phyloP scores from a whole-genome alignment of 106 monocot genomes.

The Alisma plantagoaquatica region DNA sequence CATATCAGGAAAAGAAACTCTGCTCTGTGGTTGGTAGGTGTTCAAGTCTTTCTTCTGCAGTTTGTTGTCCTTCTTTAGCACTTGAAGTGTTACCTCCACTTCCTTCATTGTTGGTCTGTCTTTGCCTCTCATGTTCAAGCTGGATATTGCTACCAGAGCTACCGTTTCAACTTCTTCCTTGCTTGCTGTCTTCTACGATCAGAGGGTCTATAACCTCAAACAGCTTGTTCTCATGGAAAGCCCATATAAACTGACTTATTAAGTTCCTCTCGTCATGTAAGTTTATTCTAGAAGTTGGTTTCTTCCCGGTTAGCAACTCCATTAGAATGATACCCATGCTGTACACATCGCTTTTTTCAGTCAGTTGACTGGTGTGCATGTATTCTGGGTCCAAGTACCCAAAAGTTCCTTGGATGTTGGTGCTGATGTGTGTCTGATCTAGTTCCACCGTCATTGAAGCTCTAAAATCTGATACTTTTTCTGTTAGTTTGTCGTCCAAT shows the following conservation, averaged over 20 bases:
- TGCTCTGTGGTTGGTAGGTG: too few relatives aligned
- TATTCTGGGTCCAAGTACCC: constrained; percentile 7
- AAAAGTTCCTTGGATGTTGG: background rate
- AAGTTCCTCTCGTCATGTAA: background rate
- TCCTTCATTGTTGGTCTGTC: constrained; percentile 1
- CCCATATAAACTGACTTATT: background rate
- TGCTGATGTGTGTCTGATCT: background rate
- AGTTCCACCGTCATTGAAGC: constrained; percentile 9
- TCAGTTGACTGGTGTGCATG: background rate
- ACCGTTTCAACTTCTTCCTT: background rate
- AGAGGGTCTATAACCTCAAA: background rate
- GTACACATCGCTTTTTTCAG: constrained; percentile 1
- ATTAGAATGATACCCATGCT: background rate
- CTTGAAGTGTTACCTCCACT: background rate
- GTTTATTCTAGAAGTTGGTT: background rate
- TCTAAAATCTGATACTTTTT: constrained; percentile 39
- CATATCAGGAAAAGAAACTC: too few relatives aligned
- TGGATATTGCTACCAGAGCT: background rate
- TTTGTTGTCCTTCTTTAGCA: too few relatives aligned
- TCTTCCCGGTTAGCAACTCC: background rate
- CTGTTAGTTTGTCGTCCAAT: constrained; percentile 16
- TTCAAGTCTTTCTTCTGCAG: too few relatives aligned
- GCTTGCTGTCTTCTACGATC: background rate
- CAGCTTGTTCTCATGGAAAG: background rate
- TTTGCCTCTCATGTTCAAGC: background rate